Evolutionary conservation across 2,329 filamentous ascomycete species (phyloP), one percentile per base, ranked within the genome.

Genomic region (Penicillium aurantiogriseum): DNA sequence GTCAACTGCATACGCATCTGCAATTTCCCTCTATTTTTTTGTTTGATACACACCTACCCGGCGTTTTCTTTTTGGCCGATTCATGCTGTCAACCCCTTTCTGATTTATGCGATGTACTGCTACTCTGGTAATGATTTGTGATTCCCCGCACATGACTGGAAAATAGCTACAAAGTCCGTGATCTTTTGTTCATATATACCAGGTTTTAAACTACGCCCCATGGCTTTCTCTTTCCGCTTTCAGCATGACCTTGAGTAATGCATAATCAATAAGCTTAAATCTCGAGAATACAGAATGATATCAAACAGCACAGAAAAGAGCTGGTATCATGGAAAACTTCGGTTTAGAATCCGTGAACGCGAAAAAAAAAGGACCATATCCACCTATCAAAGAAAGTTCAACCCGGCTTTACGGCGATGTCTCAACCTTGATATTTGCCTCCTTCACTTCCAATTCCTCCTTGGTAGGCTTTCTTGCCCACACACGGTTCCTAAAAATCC

Each of bases 131-230:
- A 36, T 36, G 43, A 38, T 33, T 49, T 42, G 23, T 19, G 17
- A 48, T 43, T 31, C 29, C 33, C 50, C 54, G 45, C 45, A 61
- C 55, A 56, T 62, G 58, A 51, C 54, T 60, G 52, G 31, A 47
- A 25, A n/a, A 25, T 47, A 35, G 8, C 29, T 9, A 10, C 21
- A 11, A 23, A 15, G 2, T 51, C 35, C 33, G 27, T 51, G 29
- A 40, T 25, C 15, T 51, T 35, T 39, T 51, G 19, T 51, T 51
- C 23, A 35, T 33, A 43, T 31, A 17, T 35, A 23, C 33, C 33
- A 25, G 23, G 19, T 27, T 36, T 25, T 23, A 15, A 15, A 43
- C 21, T 10, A 9, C 42, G 5, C 17, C 4, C 9, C 2, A 44
- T 44, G 23, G 21, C 13, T 23, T 23, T 42, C 21, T 21, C 13